Evolutionary conservation across 768 basidiomycete genomes (phyloP), one percentile per base, ranked within the genome.

Genomic region (Pleurotus tuoliensis): DNA sequence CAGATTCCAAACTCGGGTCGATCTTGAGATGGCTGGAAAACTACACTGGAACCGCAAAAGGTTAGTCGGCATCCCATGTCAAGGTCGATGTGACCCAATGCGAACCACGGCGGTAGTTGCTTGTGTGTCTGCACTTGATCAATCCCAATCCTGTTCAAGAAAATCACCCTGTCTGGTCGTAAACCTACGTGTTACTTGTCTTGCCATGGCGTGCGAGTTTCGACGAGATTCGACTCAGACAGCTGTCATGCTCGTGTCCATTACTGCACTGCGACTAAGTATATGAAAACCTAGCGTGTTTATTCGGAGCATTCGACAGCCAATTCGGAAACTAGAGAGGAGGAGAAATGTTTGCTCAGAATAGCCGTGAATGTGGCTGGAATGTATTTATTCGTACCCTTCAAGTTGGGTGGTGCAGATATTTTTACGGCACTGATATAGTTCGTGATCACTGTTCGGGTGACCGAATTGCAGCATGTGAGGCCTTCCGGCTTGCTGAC

Each of bases 261-360:
- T 51, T 51, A 53, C 18, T 22, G 24, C 41, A 22, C 37, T 37
- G 41, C 41, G 41, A 44, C 30, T 34, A n/a, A 39, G 27, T 50
- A 50, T 50, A 51, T 51, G 16, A 25, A 51, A 51, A 51, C 51
- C 51, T 53, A 53, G 51, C 22, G 51, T 18, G 41, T 53, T 53
- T 53, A 37, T 53, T 53, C 51, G 51, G 39, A 53, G 41, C 51
- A 40, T 53, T 53, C 51, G 51, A 53, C 51, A 53, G 51, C 51
- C 51, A 53, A 38, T 53, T 53, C 51, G 51, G 51, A 53, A 53
- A 53, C 51, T 43, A 53, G 51, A 25, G 51, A 41, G 37, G 8
- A 30, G 39, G 18, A 53, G 41, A 20, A 53, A 41, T 53, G 51
- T 53, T 53, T 44, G 41, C 41, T 44, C 41, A 20, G 48, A 27